Evolutionary conservation across 2,329 filamentous ascomycete species (phyloP).

Genomic region (Drechslerella dactyloides): DNA sequence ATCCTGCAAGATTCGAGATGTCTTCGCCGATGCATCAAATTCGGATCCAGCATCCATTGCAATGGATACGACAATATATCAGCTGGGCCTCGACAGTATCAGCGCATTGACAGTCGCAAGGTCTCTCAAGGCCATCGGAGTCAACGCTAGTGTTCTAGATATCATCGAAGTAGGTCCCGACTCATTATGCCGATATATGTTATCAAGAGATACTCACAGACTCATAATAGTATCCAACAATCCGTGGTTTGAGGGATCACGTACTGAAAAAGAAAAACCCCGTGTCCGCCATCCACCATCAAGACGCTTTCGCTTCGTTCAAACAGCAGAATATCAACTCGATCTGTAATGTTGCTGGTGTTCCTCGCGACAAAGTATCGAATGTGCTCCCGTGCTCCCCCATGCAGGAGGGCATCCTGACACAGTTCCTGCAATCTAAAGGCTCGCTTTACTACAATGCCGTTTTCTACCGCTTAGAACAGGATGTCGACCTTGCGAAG

Average conservation of each 20-base stretch:
- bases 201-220: constrained; percentile 4
- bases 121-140: constrained; percentile 67
- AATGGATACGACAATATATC: constrained; percentile 75
- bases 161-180: constrained; percentile 68
- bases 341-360: constrained; percentile 56
- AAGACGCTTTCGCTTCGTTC: constrained; percentile 37
- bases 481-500: constrained; percentile 57
- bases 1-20: constrained; percentile 64
- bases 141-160: constrained; percentile 70
- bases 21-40: constrained; percentile 67
- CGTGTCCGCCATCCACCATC: constrained; percentile 23
- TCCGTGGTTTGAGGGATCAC: constrained; percentile 30
- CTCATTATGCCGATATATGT: background rate
- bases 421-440: constrained; percentile 71
- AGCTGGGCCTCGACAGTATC: constrained; percentile 90
- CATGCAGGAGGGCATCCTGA: constrained; percentile 79
- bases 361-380: constrained; percentile 61
- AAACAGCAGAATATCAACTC: constrained; percentile 46
- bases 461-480: constrained; percentile 64
- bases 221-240: constrained; percentile 31
- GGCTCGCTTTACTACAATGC: constrained; percentile 79
- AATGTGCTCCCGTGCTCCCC: constrained; percentile 77
- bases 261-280: constrained; percentile 35
- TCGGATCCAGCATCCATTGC: constrained; percentile 63
- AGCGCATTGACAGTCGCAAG: constrained; percentile 79